Evolutionary conservation across 2,329 filamentous ascomycete species (phyloP).

Genomic region (Fusarium annulatum): DNA sequence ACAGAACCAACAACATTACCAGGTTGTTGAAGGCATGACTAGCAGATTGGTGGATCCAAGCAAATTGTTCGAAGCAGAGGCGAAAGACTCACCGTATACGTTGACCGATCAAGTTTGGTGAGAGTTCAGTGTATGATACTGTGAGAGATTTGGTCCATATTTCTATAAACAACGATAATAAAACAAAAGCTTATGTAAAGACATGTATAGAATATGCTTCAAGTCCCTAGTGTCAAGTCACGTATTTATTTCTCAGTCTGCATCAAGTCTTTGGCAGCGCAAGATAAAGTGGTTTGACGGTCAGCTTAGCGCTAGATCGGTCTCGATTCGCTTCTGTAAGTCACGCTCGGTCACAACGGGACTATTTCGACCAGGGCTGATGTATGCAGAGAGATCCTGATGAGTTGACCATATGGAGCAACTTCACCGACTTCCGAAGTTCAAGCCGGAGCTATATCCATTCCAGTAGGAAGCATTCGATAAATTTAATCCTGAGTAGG

Average conservation of each 20-base stretch:
- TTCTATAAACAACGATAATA: background rate
- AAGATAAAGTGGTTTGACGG: background rate
- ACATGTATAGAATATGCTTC: background rate
- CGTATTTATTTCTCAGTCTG: background rate
- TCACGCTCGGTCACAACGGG: background rate
- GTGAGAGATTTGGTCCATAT: background rate
- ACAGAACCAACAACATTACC: background rate
- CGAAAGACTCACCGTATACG: background rate
- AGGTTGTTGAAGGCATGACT: background rate
- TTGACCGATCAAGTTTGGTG: background rate
- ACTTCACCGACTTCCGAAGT: background rate
- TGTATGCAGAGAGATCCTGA: background rate
- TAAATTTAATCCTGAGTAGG: background rate
- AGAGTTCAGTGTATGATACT: background rate
- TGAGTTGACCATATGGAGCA: background rate
- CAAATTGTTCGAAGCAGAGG: background rate
- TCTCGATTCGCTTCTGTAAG: background rate
- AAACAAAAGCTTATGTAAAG: background rate
- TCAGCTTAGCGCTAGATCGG: background rate
- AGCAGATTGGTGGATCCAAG: background rate
- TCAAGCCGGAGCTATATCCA: background rate
- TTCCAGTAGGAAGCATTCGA: background rate
- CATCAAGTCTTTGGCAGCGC: background rate
- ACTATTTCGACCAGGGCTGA: background rate
- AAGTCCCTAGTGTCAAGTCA: background rate